Base-by-base conservation (phyloP, 176 grass and related monocot genomes). In the Eremochloa ophiuroides region DNA sequence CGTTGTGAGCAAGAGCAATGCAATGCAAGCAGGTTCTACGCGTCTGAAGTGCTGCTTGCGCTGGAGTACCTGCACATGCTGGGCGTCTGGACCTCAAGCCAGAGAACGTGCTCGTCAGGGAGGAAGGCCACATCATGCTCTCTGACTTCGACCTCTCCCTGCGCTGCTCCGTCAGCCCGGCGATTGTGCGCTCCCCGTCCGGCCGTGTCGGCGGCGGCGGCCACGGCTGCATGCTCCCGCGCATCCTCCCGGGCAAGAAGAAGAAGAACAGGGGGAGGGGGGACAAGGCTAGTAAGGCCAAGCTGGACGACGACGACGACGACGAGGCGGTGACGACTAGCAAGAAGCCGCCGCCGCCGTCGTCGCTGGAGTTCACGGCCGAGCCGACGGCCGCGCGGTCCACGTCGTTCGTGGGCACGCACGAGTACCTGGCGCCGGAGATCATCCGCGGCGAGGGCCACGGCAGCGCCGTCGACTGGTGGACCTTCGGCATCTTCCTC, bases 61-160 rank as follows among this genome's bases (percentile, higher is more conserved):
- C 87, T 97, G 1, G 94, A 97, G 82, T 97, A 97, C 88, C 74
- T 97, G 63, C 94, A 97, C 91, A 97, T 97, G 94, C 82, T 97
- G 28, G 94, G 94, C 10, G 87, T 97, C 75, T 91, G 8, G 91
- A 97, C 84, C 85, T 97, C 51, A 97, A 97, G 66, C 94, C 92
- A 0, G 94, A 97, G 76, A 97, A 94, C 71, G 92, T 97, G 59
- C 87, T 94, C 2, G 94, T 94, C 3, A 75, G 91, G 62, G 91
- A 92, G 46, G 94, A 85, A 60, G 94, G 94, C 23, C 94, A 97
- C 85, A 92, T 97, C 53, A 94, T 97, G 94, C 92, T 97, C 56
- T 97, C 94, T 46, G 94, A 97, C 65, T 97, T 97, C 27, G 94
- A 97, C 50, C 87, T 97, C 46, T 94, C 92, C 11, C 87, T 97